These are phyloP conservation scores for Diaporthe helianthi DNA, from an alignment of 2,329 filamentous ascomycete species.

Conservation along the genomic window DNA sequence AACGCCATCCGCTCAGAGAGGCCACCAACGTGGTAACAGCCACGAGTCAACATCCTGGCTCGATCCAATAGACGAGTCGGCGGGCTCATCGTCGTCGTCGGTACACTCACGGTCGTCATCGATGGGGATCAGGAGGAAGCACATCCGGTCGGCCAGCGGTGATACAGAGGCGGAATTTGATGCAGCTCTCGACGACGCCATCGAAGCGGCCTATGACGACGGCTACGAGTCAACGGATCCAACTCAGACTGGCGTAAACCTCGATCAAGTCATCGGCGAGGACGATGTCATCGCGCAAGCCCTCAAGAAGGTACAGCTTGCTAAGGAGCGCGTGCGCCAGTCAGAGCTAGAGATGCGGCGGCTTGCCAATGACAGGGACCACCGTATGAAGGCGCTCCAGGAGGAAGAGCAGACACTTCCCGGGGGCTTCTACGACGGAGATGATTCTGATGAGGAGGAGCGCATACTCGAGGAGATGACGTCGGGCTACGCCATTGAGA, in stretches of 20 bases:
- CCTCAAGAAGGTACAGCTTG: slow-evolving; percentile 73
- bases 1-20: slow-evolving; percentile 36
- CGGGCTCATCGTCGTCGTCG: slow-evolving; percentile 79
- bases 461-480: slow-evolving; percentile 88
- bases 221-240: slow-evolving; percentile 69
- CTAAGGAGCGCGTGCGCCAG: slow-evolving; percentile 77
- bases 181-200: slow-evolving; percentile 90
- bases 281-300: slow-evolving; percentile 60
- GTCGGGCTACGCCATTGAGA: slow-evolving; percentile 79
- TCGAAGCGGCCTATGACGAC: slow-evolving; percentile 95
- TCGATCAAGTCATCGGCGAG: slow-evolving; percentile 40
- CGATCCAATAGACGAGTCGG: slow-evolving; percentile 93
- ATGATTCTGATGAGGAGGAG: slow-evolving; percentile 76
- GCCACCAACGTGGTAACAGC: slow-evolving; percentile 67
- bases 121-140: slow-evolving; percentile 70
- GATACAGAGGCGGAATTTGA: slow-evolving; percentile 91
- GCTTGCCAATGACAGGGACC: slow-evolving; percentile 66
- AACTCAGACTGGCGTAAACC: not conserved
- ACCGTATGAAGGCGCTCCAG: slow-evolving; percentile 51
- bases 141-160: slow-evolving; percentile 71
- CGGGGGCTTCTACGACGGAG: slow-evolving; percentile 68
- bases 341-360: slow-evolving; percentile 74
- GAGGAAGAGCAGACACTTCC: slow-evolving; percentile 52
- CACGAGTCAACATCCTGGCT: slow-evolving; percentile 89
- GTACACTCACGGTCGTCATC: slow-evolving; percentile 82